Evolutionary conservation across 495 filamentous ascomycete genomes (phyloP).

Genomic region (Penicillium roqueforti): DNA sequence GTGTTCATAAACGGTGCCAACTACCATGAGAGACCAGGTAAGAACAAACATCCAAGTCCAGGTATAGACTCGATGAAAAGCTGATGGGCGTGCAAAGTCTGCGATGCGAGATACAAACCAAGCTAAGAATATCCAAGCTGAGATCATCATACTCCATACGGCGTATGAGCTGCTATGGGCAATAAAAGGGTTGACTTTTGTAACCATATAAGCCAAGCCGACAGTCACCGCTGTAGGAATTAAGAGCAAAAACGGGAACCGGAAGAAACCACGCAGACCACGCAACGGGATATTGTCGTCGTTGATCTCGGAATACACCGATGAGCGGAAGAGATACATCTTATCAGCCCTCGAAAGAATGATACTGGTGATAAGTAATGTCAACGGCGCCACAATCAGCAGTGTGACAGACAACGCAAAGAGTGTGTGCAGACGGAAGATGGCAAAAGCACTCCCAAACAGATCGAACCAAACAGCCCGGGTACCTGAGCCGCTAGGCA

Average conservation of each 20-base stretch:
- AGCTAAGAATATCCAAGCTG: constrained; percentile 70
- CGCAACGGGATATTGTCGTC: constrained; percentile 60
- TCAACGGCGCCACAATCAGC: constrained; percentile 69
- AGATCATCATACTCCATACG: constrained; percentile 82
- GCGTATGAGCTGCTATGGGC: constrained; percentile 81
- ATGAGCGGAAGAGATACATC: constrained; percentile 75
- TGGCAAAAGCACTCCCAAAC: constrained; percentile 74
- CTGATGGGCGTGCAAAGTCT: constrained; percentile 78
- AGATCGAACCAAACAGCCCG: constrained; percentile 91
- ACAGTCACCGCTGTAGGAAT: constrained; percentile 65
- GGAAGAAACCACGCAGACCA: constrained; percentile 76
- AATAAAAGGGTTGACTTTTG: constrained; percentile 81
- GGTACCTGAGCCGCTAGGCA: constrained; percentile 63
- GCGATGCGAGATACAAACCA: constrained; percentile 84
- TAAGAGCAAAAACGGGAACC: constrained; percentile 73
- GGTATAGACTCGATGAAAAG: constrained; percentile 75
- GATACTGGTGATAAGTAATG: constrained; percentile 64
- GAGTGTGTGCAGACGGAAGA: constrained; percentile 73
- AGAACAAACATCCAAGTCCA: constrained; percentile 78
- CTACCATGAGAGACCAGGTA: constrained; percentile 68
- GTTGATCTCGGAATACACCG: constrained; percentile 52
- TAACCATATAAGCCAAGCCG: constrained; percentile 70
- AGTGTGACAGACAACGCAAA: constrained; percentile 85
- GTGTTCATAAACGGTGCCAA: constrained; percentile 68
- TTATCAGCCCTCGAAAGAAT: constrained; percentile 62